Base-by-base conservation (phyloP, 371 early-diverging fungal species). In the Chytridium lagenaria region DNA sequence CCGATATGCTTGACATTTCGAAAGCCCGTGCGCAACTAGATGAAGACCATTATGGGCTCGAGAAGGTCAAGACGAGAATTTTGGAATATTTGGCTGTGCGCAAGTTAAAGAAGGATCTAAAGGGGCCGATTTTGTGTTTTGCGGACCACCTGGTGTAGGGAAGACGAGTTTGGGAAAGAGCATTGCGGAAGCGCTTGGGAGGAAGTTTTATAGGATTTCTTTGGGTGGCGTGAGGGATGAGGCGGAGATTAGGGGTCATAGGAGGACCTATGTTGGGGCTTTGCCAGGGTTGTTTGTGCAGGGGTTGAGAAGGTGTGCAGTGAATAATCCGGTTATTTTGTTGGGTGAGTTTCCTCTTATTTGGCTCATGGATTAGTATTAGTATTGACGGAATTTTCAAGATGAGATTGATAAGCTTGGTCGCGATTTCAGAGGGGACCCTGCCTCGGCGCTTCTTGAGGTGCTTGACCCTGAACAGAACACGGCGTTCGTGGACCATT, bases 401-500 rank as follows among this genome's bases (percentile, higher is more conserved):
- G 95, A 95, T 75, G 95, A 95, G 73, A 91, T 95, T 68, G 95
- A 94, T 79, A 95, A 94, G 78, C 83, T 93, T 10, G 90, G 88
- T 1, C 82, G 85, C 28, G 90, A 89, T 52, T 78, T 83, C 51
- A 87, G 92, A 30, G 94, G 94, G 7, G 93, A 94, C 75, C 94
- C 95, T 22, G 50, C 81, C 0, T 90, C 93, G n/a, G 94, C 94
- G 7, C 78, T 95, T 22, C 83, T 95, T 50, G 95, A 94, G 77
- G 93, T 93, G 0, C 80, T 96, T 23, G 96, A 96, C 74, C 93
- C 94, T 0, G 94, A 94, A 71, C 96, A 96, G 77, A 94, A 95
- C 78, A 78, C 81, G 37, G 88, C 88, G 0, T 86, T 87, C 59
- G 83, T 85, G n/a, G 96, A 96, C 74, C 94, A 94, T 76, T 95